Base-by-base conservation (phyloP, 2,329 filamentous ascomycete genomes). In the Calonectria pseudoturangicola region DNA sequence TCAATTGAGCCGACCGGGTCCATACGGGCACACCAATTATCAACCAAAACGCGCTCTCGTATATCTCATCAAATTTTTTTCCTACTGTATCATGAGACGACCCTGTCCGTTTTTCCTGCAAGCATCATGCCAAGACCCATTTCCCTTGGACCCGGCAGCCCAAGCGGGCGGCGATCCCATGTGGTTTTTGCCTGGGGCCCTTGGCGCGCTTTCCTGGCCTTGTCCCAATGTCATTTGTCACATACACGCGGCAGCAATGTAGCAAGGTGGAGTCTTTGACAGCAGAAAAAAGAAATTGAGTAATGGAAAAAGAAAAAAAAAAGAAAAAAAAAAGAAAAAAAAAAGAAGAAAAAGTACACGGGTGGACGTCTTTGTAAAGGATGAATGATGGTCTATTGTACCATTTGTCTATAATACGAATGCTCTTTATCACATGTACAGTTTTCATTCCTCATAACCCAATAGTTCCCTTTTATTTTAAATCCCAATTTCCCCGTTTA, bases 361-460 rank as follows among this genome's bases (percentile, higher is more conserved):
- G 3, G 33, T 15, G 28, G 39, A 63, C 41, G 5, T 9, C 43
- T 39, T 33, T 39, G 21, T 50, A 63, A 69, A 51, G 30, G 7
- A 36, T 64, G 30, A 51, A 54, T 28, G 13, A 36, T 66, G 50
- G 60, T 30, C 33, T 66, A 48, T 64, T 41, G 25, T 51, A 68
- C 39, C 45, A 64, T 70, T 66, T 21, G 41, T 70, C 60, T 66
- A 70, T 64, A 70, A 54, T 51, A 65, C 56, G 28, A 30, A 65
- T 64, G 41, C 68, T 36, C 48, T 64, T 54, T 66, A 28, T 39
- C 50, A 45, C 41, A 72, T 63, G 50, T 68, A 72, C 54, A 68
- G 25, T 58, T 56, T 68, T 50, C 66, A 66, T 51, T 70, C 66
- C 33, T 66, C 60, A 54, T 70, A 39, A 58, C 36, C 33, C n/a